These are phyloP conservation scores for Leptographium flavum DNA, from an alignment of 2,329 filamentous ascomycete species.

Conservation along the genomic window DNA sequence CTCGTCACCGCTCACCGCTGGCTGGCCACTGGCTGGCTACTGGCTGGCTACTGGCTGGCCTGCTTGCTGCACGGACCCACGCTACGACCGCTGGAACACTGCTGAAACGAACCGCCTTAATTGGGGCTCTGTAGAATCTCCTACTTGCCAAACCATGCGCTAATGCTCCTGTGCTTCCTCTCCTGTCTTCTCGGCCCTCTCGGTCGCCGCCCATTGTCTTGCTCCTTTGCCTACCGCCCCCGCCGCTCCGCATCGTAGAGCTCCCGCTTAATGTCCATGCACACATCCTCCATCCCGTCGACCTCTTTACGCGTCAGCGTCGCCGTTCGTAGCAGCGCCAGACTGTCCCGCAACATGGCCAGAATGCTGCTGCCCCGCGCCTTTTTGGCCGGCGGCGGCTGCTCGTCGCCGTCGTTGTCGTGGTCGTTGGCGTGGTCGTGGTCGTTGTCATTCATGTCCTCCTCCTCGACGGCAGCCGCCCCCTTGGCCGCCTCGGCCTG, in stretches of 20 bases:
- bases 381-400: slow-evolving; percentile 10
- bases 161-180: no score
- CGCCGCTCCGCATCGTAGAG: slow-evolving; percentile 57
- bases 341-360: slow-evolving; percentile 34
- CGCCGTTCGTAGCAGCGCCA: slow-evolving; percentile 44
- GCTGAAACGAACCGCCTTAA: no score
- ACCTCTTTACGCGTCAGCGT: slow-evolving; percentile 51
- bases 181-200: no score
- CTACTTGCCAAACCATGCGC: no score
- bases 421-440: no score
- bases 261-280: slow-evolving; percentile 65
- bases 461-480: slow-evolving; percentile 7
- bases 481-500: background rate
- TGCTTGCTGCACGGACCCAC: no score
- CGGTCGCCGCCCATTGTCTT: background rate
- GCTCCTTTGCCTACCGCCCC: slow-evolving; percentile 22
- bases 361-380: slow-evolving; percentile 34
- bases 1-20: no score
- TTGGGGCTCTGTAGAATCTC: no score
- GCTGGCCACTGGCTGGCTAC: no score
- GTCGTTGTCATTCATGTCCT: no score
- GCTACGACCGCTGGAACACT: no score
- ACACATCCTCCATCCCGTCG: slow-evolving; percentile 58
- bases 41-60: no score
- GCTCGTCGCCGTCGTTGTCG: background rate